Evolutionary conservation across 257 asterid species (phyloP).

Genomic region (Nyctanthes arbortristis): DNA sequence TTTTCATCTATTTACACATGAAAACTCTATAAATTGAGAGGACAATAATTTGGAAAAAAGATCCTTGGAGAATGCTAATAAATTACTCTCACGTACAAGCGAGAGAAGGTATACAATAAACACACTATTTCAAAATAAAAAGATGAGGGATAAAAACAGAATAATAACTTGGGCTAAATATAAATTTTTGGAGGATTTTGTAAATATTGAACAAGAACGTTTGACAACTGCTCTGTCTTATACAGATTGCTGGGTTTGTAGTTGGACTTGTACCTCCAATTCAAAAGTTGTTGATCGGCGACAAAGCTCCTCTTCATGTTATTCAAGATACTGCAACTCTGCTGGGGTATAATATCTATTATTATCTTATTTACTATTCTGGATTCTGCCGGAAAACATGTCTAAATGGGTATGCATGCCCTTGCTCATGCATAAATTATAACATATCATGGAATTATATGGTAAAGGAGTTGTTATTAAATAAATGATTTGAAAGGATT

Average conservation of each 20-base stretch:
- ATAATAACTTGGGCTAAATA: no score
- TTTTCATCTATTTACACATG: neutral
- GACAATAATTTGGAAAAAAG: neutral
- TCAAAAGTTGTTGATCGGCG: conserved; percentile 60
- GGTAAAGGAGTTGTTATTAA: neutral
- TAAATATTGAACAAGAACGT: neutral
- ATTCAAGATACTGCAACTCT: conserved; percentile 61
- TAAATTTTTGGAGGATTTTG: neutral
- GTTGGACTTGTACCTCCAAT: conserved; percentile 76
- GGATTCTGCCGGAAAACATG: neutral
- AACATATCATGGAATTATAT: neutral
- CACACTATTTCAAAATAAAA: no score
- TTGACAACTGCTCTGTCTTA: neutral
- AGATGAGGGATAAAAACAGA: no score
- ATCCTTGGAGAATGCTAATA: no score
- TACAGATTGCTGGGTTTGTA: conserved; percentile 69
- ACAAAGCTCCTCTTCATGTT: conserved; percentile 71
- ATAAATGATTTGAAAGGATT: neutral
- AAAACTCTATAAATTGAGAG: neutral
- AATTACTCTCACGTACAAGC: no score
- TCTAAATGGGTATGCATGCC: neutral
- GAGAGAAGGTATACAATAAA: no score
- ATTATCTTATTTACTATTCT: neutral
- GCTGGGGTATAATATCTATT: conserved; percentile 68
- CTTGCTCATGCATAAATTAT: neutral